A percentile compares a stretch with the other conserved stretches of the same genome.
Conservation (phyloP, 345 rosid species). For the Erodium maritimum region DNA sequence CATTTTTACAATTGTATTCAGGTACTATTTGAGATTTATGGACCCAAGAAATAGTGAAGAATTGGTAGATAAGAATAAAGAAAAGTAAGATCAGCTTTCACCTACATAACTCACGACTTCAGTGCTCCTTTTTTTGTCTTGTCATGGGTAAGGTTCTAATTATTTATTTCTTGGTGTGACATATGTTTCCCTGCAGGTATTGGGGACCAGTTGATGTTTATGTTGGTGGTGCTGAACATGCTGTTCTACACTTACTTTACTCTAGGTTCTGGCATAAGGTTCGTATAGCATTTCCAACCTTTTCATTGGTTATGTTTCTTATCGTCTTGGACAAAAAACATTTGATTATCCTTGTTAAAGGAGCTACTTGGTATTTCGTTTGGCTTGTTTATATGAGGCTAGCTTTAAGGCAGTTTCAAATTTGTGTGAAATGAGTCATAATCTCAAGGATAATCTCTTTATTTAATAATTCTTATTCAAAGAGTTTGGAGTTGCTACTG, state of each 20-base stretch:
- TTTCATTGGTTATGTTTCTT: too few relatives aligned
- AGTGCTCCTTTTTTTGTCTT: not conserved
- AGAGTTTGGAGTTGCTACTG: too few relatives aligned
- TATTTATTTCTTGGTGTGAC: not conserved
- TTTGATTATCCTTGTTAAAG: too few relatives aligned
- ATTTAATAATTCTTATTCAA: too few relatives aligned
- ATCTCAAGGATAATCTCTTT: too few relatives aligned
- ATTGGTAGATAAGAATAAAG: constrained; percentile 66
- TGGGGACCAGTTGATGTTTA: constrained; percentile 96
- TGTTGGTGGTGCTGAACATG: constrained; percentile 98
- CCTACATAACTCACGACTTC: not conserved
- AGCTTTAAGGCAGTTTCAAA: too few relatives aligned
- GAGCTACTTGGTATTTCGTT: too few relatives aligned
- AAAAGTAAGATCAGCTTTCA: constrained; percentile 39
- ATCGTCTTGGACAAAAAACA: too few relatives aligned
- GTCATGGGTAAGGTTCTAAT: not conserved
- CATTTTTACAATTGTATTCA: constrained; percentile 18
- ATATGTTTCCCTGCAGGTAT: constrained; percentile 31
- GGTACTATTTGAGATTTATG: constrained; percentile 98
- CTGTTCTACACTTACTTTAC: constrained; percentile 87
- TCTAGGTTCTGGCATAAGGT: constrained; percentile 99
- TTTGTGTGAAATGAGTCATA: too few relatives aligned
- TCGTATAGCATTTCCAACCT: constrained; percentile 3
- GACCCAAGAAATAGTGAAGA: constrained; percentile 69
- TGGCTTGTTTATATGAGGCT: too few relatives aligned